phyloP scores from a whole-genome alignment of 108 stramenopile species.

The Phaeodactylum tricornutum region DNA sequence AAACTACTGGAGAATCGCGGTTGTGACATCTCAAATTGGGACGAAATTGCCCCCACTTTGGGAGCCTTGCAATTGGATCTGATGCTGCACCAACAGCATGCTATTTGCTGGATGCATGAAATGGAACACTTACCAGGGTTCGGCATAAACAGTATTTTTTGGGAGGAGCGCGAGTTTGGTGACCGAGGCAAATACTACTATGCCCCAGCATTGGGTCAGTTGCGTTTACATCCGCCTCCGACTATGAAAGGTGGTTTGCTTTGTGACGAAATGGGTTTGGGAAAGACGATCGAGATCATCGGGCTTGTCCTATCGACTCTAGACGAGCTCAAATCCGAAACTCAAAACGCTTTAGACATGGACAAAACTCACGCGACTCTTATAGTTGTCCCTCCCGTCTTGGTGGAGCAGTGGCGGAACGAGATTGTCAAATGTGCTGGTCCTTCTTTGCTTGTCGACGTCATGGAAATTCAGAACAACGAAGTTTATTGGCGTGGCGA shows the following conservation, averaged over 20 bases:
- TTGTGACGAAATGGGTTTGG: conserved; percentile 39
- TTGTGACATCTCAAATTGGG: conserved; percentile 15
- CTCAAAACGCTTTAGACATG: neutral
- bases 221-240: conserved; percentile 40
- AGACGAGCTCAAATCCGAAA: conserved; percentile 5
- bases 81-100: conserved; percentile 58
- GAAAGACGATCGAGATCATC: conserved; percentile 44
- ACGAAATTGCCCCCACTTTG: conserved; percentile 3
- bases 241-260: conserved; percentile 34
- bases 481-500: too few relatives aligned
- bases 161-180: conserved; percentile 48
- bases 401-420: conserved; percentile 52
- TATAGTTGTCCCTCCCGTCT: conserved; percentile 61
- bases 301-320: conserved; percentile 25
- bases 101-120: conserved; percentile 69
- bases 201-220: conserved; percentile 60
- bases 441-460: conserved; percentile 12
- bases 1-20: conserved; percentile 39
- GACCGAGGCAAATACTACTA: conserved; percentile 62
- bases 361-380: conserved; percentile 43
- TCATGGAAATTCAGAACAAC: too few relatives aligned
- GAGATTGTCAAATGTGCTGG: conserved; percentile 39
- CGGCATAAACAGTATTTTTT: conserved; percentile 66
- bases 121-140: conserved; percentile 31
- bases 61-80: conserved; percentile 27